Percentiles rank a stretch among this genome's conserved stretches.
Evolutionary conservation across 2,329 filamentous ascomycete species (phyloP).

Genomic region (Fusarium sterilihyphosum): DNA sequence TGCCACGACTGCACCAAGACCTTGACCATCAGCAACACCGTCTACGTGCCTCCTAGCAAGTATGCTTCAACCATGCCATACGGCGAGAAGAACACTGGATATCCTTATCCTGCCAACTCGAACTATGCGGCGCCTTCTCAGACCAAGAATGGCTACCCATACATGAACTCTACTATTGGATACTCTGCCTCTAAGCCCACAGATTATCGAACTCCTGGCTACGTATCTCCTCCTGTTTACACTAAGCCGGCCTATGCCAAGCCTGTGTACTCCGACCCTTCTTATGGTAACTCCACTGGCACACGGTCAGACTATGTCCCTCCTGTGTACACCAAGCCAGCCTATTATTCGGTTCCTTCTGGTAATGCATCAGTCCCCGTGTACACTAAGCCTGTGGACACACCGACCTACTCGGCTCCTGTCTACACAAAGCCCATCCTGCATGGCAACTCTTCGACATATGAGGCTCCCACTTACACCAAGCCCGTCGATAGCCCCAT

Average conservation of each 20-base stretch:
- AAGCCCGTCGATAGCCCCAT: slow-evolving; percentile 8
- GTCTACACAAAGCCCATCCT: slow-evolving; percentile 16
- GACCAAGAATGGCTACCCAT: slow-evolving; percentile 21
- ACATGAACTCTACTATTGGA: slow-evolving; percentile 30
- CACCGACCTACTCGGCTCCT: slow-evolving; percentile 17
- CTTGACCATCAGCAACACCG: slow-evolving; percentile 7
- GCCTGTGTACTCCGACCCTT: slow-evolving; percentile 19
- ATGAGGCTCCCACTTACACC: slow-evolving; percentile 7
- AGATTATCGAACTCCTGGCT: slow-evolving; percentile 7
- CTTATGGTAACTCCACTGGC: slow-evolving; percentile 20
- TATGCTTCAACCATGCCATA: slow-evolving; percentile 26
- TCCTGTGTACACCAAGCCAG: slow-evolving; percentile 20
- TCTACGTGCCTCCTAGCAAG: slow-evolving; percentile 18
- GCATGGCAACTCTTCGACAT: slow-evolving; percentile 5
- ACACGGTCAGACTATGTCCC: slow-evolving; percentile 15
- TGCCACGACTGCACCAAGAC: slow-evolving; percentile 24
- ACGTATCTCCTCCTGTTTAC: slow-evolving; percentile 18
- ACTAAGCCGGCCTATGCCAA: slow-evolving; percentile 18
- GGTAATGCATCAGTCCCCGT: slow-evolving; percentile 8
- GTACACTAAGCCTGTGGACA: slow-evolving; percentile 18
- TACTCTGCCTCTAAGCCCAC: slow-evolving; percentile 13
- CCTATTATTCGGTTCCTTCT: slow-evolving; percentile 4
- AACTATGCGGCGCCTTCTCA: slow-evolving; percentile 10
- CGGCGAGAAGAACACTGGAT: slow-evolving; percentile 9
- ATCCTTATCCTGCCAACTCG: slow-evolving; percentile 22